Conservation (phyloP, 805 yeast species). For the Teunomyces lycoperdinae region DNA sequence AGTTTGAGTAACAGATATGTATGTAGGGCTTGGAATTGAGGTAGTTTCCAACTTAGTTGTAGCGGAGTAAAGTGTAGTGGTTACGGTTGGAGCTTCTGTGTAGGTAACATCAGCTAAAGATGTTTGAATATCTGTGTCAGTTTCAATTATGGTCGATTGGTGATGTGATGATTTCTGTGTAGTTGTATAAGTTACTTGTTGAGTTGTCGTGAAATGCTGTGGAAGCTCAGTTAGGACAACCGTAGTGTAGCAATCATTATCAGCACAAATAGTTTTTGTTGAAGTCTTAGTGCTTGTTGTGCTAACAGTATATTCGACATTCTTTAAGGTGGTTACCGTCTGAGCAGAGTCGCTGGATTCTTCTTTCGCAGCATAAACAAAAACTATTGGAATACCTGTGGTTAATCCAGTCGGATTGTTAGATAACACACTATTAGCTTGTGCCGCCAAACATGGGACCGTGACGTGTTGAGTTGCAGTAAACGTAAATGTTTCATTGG, state of each 20-base stretch:
- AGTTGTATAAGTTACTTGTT: constrained; percentile 6
- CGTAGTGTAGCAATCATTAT: constrained; percentile 1
- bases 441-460: constrained; percentile 7
- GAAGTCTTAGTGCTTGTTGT: constrained; percentile 12
- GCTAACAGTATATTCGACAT: constrained; percentile 18
- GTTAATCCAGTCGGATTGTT: constrained; percentile 9
- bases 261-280: constrained; percentile 13
- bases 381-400: constrained; percentile 30
- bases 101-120: constrained; percentile 12
- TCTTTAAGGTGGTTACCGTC: constrained; percentile 15
- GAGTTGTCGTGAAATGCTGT: constrained; percentile 6
- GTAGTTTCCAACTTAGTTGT: constrained; percentile 22
- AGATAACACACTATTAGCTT: constrained; percentile 1
- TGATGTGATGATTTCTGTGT: constrained; percentile 2
- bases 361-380: constrained; percentile 22
- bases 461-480: constrained; percentile 12
- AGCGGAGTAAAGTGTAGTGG: constrained; percentile 25
- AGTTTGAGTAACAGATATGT: constrained; percentile 20
- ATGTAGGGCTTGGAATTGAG: constrained; percentile 16
- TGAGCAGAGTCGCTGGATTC: not conserved
- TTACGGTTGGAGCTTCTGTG: constrained; percentile 26
- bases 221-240: not conserved
- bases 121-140: constrained; percentile 19
- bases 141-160: constrained; percentile 12
- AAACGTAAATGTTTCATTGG: constrained; percentile 9